Conservation (phyloP, 768 basidiomycete genomes). For the Sarcodon aspratus region DNA sequence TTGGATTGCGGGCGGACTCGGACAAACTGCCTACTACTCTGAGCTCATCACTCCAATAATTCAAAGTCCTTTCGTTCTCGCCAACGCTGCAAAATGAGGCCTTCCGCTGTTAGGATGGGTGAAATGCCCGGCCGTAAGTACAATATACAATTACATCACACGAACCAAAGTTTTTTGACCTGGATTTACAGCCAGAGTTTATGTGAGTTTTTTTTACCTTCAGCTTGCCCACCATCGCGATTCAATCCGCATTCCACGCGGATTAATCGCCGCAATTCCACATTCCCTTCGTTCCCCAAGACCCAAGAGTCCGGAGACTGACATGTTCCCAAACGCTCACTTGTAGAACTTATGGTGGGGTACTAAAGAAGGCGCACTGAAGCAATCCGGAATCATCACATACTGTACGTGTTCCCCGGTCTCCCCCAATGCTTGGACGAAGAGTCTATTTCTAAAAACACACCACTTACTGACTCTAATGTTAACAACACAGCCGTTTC, state of each 20-base stretch:
- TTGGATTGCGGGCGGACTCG: no score
- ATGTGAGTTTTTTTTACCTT: conserved; percentile 40
- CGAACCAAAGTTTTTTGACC: conserved; percentile 2
- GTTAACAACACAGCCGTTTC: conserved; percentile 47
- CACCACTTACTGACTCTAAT: conserved; percentile 1
- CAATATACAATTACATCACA: background rate
- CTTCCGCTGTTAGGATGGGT: conserved; percentile 43
- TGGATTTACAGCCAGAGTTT: conserved; percentile 53
- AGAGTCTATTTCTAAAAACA: background rate
- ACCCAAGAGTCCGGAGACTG: background rate
- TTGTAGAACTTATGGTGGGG: conserved; percentile 87
- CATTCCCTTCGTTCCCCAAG: no score
- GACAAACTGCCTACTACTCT: no score
- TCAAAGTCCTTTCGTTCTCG: background rate
- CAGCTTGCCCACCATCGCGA: background rate
- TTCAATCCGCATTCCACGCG: background rate
- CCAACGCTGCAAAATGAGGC: conserved; percentile 39
- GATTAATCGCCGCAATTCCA: no score
- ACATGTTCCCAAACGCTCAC: background rate
- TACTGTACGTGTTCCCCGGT: conserved; percentile 55
- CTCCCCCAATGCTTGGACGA: background rate
- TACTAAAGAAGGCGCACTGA: conserved; percentile 47
- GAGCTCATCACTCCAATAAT: conserved; percentile 1
- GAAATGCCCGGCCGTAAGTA: conserved; percentile 81
- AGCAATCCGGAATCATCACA: conserved; percentile 64